Conservation (phyloP, 208 protist genomes). For the Trypanosoma brucei region DNA sequence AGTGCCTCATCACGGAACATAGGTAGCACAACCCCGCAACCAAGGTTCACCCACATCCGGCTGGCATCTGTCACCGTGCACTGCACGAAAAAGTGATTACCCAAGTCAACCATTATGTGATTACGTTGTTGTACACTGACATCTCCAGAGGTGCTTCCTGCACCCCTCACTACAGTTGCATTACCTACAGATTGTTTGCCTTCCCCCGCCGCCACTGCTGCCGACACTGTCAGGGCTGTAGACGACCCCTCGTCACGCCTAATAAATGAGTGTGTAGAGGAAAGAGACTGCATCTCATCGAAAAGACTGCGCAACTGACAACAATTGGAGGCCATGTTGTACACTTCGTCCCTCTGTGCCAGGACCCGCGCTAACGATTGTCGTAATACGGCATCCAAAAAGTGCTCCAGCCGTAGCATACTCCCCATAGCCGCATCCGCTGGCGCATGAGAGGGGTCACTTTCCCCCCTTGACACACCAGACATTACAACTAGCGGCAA, state of each 20-base stretch:
- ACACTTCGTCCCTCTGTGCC: constrained; percentile 41
- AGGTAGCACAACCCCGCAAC: constrained; percentile 72
- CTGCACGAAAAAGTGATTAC: constrained; percentile 67
- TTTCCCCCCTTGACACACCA: neutral
- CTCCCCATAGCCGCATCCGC: constrained; percentile 21
- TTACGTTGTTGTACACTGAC: constrained; percentile 26
- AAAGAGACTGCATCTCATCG: constrained; percentile 61
- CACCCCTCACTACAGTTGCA: neutral
- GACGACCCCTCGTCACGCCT: neutral
- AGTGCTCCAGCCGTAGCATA: constrained; percentile 58
- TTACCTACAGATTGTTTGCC: neutral
- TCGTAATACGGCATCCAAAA: constrained; percentile 59
- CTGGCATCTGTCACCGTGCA: constrained; percentile 42
- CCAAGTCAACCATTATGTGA: constrained; percentile 72
- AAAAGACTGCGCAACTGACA: constrained; percentile 58
- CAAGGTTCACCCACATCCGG: constrained; percentile 63
- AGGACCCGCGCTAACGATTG: constrained; percentile 44
- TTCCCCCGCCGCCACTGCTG: neutral
- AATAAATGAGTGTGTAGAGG: constrained; percentile 37
- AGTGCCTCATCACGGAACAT: constrained; percentile 57
- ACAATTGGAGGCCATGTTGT: constrained; percentile 58
- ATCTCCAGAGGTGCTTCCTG: neutral
- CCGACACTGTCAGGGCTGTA: neutral
- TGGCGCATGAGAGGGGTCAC: neutral
- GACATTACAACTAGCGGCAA: neutral